These are phyloP conservation scores for Mucor lusitanicus DNA, from an alignment of 371 early-diverging fungal genomes.

Conservation along the genomic window DNA sequence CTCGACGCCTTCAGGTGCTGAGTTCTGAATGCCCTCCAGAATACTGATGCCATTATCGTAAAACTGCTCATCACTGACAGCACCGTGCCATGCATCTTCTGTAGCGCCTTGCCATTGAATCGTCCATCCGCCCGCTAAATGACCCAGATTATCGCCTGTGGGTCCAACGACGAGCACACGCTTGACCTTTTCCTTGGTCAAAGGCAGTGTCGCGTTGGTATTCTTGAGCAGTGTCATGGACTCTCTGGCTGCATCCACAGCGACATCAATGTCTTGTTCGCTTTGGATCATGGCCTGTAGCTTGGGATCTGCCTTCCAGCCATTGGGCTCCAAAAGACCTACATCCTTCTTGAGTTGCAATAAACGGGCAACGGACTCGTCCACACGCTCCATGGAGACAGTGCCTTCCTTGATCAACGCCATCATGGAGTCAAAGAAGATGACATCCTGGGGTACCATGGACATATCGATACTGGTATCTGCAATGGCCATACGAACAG, in stretches of 20 bases:
- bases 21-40: slow-evolving; percentile 37
- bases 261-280: slow-evolving; percentile 42
- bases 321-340: slow-evolving; percentile 55
- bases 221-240: slow-evolving; percentile 65
- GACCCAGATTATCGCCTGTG: slow-evolving; percentile 42
- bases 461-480: slow-evolving; percentile 67
- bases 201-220: slow-evolving; percentile 44
- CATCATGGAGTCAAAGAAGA: slow-evolving; percentile 44
- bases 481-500: slow-evolving; percentile 47
- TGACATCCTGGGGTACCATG: slow-evolving; percentile 61
- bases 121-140: slow-evolving; percentile 61
- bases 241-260: slow-evolving; percentile 57
- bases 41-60: slow-evolving; percentile 51
- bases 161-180: slow-evolving; percentile 55
- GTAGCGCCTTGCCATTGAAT: slow-evolving; percentile 60
- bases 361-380: slow-evolving; percentile 55
- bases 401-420: slow-evolving; percentile 37
- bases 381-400: slow-evolving; percentile 41
- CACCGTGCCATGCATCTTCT: slow-evolving; percentile 42
- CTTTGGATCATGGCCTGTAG: slow-evolving; percentile 39
- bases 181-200: slow-evolving; percentile 22
- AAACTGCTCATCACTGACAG: slow-evolving; percentile 47
- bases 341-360: slow-evolving; percentile 63
- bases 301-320: slow-evolving; percentile 38
- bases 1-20: slow-evolving; percentile 37